A percentile compares a stretch with the other conserved stretches of the same genome.
phyloP scores from a whole-genome alignment of 1,139 yeast species.

The Suhomyces taliae region DNA sequence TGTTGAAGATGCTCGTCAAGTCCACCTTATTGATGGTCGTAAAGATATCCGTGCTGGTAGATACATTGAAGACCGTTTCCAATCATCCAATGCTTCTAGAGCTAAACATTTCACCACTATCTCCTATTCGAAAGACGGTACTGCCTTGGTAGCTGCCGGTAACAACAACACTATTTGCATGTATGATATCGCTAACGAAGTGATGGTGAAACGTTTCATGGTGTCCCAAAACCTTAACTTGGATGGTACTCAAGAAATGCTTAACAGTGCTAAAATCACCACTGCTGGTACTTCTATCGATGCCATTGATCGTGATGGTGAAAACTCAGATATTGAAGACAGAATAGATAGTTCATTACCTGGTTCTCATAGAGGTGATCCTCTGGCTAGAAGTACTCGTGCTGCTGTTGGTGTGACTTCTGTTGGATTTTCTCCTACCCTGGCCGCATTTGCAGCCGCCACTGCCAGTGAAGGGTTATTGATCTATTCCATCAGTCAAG shows the following conservation, averaged over 20 bases:
- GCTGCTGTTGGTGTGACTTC: conserved; percentile 78
- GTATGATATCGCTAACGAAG: conserved; percentile 87
- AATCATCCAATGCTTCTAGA: conserved; percentile 77
- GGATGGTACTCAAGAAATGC: conserved; percentile 80
- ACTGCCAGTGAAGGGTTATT: conserved; percentile 94
- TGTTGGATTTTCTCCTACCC: conserved; percentile 85
- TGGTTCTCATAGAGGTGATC: conserved; percentile 86
- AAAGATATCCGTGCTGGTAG: conserved; percentile 89
- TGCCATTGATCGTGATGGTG: conserved; percentile 81
- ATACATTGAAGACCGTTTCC: conserved; percentile 75
- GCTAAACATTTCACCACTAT: conserved; percentile 82
- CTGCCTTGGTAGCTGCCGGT: conserved; percentile 87
- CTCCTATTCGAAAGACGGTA: conserved; percentile 87
- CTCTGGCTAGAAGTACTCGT: conserved; percentile 71
- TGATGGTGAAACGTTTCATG: conserved; percentile 73
- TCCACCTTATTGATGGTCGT: conserved; percentile 81
- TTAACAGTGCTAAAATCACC: conserved; percentile 80
- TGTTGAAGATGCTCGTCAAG: conserved; percentile 76
- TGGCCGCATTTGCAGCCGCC: conserved; percentile 90
- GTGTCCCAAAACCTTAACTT: conserved; percentile 88
- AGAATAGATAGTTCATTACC: conserved; percentile 77
- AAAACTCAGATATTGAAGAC: conserved; percentile 81
- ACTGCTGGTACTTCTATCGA: conserved; percentile 83
- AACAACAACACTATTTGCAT: conserved; percentile 87
- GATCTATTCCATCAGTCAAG: conserved; percentile 76